phyloP scores from a whole-genome alignment of 2,329 filamentous ascomycete genomes.

The Diaporthe citriasiana region DNA sequence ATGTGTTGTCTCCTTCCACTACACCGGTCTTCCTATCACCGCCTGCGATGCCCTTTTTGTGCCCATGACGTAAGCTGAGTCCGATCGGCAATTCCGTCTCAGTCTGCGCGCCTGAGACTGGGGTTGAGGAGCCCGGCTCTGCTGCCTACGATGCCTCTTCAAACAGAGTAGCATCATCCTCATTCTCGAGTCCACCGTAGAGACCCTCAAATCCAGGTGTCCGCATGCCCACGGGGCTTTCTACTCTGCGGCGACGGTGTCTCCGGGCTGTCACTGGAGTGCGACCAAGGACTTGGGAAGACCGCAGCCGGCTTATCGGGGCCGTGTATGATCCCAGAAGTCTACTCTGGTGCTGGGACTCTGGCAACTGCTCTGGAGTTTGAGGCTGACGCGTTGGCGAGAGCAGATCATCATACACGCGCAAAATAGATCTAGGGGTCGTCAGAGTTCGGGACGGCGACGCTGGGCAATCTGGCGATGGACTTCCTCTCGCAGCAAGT shows the following conservation, averaged over 20 bases:
- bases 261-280: slow-evolving; percentile 44
- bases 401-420: slow-evolving; percentile 62
- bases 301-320: slow-evolving; percentile 49
- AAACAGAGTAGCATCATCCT: slow-evolving; percentile 57
- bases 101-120: slow-evolving; percentile 5
- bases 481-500: slow-evolving; percentile 8
- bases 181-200: slow-evolving; percentile 64
- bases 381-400: slow-evolving; percentile 62
- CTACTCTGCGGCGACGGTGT: slow-evolving; percentile 47
- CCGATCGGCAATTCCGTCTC: slow-evolving; percentile 4
- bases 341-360: slow-evolving; percentile 61
- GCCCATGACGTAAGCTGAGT: background rate
- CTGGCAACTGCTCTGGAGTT: slow-evolving; percentile 64
- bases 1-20: slow-evolving; percentile 2
- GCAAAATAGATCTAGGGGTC: slow-evolving; percentile 48
- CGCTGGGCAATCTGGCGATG: slow-evolving; percentile 33
- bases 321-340: slow-evolving; percentile 60
- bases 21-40: background rate
- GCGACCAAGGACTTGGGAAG: slow-evolving; percentile 44
- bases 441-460: slow-evolving; percentile 40
- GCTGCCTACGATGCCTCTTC: slow-evolving; percentile 46
- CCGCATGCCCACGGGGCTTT: slow-evolving; percentile 56
- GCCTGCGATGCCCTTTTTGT: background rate
- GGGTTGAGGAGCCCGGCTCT: slow-evolving; percentile 7
- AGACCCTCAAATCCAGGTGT: slow-evolving; percentile 62